These are phyloP conservation scores for Erodium trifolium DNA, from an alignment of 441 rosid genomes.

Conservation along the genomic window DNA sequence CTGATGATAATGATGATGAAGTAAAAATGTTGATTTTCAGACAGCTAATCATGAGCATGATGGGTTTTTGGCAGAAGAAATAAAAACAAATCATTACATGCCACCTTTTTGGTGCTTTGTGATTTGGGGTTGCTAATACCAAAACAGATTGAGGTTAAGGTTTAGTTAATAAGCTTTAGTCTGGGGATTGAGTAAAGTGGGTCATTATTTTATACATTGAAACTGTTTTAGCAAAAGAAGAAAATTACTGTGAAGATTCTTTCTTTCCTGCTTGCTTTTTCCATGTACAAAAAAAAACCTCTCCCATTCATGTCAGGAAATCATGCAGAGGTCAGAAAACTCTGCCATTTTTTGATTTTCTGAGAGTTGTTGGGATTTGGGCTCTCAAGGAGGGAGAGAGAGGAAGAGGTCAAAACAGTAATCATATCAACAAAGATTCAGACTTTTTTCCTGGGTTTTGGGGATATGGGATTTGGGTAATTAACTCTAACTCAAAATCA, in stretches of 20 bases:
- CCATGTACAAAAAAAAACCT: slow-evolving; percentile 11
- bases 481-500: slow-evolving; percentile 13
- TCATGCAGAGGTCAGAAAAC: slow-evolving; percentile 31
- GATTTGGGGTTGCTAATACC: neutral
- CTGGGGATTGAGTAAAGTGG: slow-evolving; percentile 39
- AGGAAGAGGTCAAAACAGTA: slow-evolving; percentile 22
- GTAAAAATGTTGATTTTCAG: slow-evolving; percentile 16
- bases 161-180: slow-evolving; percentile 23
- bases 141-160: slow-evolving; percentile 1
- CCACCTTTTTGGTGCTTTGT: too few relatives aligned
- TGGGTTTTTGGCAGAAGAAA: slow-evolving; percentile 15
- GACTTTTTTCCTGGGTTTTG: slow-evolving; percentile 33
- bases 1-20: slow-evolving; percentile 20
- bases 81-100: neutral
- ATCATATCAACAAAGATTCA: slow-evolving; percentile 28
- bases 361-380: slow-evolving; percentile 52
- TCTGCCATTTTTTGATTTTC: slow-evolving; percentile 35
- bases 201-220: slow-evolving; percentile 15
- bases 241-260: slow-evolving; percentile 36
- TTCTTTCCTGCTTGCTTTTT: slow-evolving; percentile 20
- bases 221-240: neutral
- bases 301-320: slow-evolving; percentile 37
- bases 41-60: slow-evolving; percentile 14
- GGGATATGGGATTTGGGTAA: slow-evolving; percentile 23
- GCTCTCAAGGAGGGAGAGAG: slow-evolving; percentile 18